These are phyloP conservation scores for Microsporum audouinii DNA, from an alignment of 2,329 filamentous ascomycete species.

Conservation along the genomic window DNA sequence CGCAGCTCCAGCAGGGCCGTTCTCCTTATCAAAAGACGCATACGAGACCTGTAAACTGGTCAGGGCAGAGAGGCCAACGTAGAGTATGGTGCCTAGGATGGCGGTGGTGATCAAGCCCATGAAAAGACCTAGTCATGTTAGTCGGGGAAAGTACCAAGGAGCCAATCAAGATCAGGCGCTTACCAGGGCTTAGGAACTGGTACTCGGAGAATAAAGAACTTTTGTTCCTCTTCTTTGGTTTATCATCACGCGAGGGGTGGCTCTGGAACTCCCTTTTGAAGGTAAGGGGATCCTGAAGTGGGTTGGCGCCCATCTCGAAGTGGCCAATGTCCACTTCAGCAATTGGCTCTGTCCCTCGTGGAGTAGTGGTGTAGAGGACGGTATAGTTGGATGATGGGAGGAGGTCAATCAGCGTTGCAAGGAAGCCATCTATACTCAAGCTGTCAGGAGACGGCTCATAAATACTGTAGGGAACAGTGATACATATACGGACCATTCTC, in stretches of 20 bases:
- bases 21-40: constrained; percentile 92
- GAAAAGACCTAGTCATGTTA: constrained; percentile 57
- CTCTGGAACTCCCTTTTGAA: constrained; percentile 54
- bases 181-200: constrained; percentile 84
- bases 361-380: constrained; percentile 61
- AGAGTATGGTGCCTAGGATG: constrained; percentile 64
- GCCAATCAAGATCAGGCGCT: constrained; percentile 19
- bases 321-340: constrained; percentile 22
- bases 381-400: constrained; percentile 52
- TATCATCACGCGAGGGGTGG: constrained; percentile 22
- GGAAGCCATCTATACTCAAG: constrained; percentile 32
- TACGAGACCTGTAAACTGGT: constrained; percentile 79
- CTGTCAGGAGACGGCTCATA: constrained; percentile 5
- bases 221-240: constrained; percentile 18
- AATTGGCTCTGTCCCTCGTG: constrained; percentile 27
- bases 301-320: constrained; percentile 54
- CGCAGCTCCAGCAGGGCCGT: constrained; percentile 78
- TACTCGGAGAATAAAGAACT: constrained; percentile 67
- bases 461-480: not conserved
- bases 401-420: constrained; percentile 37
- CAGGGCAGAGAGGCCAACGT: constrained; percentile 65
- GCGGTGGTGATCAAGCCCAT: constrained; percentile 65
- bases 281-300: constrained; percentile 48
- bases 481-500: constrained; percentile 30
- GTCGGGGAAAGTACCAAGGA: not conserved